Evolutionary conservation across 2,329 filamentous ascomycete genomes (phyloP).

Genomic region (Byssothecium circinans): DNA sequence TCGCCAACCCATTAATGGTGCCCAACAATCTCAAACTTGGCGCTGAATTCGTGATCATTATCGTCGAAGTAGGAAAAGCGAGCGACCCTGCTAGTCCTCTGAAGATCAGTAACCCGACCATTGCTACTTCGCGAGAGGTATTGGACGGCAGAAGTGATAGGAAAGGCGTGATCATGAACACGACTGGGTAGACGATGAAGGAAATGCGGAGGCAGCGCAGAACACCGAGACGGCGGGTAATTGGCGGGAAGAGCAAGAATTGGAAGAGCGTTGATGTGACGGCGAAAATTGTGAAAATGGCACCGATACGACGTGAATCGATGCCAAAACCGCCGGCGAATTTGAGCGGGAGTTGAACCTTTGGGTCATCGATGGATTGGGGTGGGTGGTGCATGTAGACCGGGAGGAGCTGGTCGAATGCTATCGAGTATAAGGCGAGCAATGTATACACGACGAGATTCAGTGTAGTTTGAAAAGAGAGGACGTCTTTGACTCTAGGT

Average conservation of each 20-base stretch:
- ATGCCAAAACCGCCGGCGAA: constrained; percentile 82
- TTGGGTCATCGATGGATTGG: constrained; percentile 55
- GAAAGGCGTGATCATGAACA: constrained; percentile 83
- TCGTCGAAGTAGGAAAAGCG: constrained; percentile 85
- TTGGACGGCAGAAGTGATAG: constrained; percentile 63
- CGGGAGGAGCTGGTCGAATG: constrained; percentile 80
- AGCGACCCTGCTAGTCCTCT: constrained; percentile 80
- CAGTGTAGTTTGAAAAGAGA: constrained; percentile 72
- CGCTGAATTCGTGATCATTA: constrained; percentile 87
- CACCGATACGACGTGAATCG: constrained; percentile 73
- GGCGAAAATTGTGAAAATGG: constrained; percentile 83
- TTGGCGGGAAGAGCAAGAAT: constrained; percentile 78
- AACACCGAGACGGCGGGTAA: constrained; percentile 73
- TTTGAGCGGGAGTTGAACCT: constrained; percentile 70
- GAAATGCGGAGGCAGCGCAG: constrained; percentile 72
- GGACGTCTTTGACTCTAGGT: constrained; percentile 63
- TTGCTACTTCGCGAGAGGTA: constrained; percentile 57
- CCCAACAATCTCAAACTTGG: constrained; percentile 74
- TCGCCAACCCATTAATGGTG: constrained; percentile 88
- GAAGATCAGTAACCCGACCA: constrained; percentile 69
- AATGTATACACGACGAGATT: constrained; percentile 78
- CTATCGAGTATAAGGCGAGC: constrained; percentile 77
- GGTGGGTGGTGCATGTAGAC: constrained; percentile 82
- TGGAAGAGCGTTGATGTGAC: constrained; percentile 78
- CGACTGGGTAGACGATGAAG: constrained; percentile 67